Evolutionary conservation across 1,284 basidiomycete genomes (phyloP), one percentile per base, ranked within the genome.

Genomic region (Naganishia albida): DNA sequence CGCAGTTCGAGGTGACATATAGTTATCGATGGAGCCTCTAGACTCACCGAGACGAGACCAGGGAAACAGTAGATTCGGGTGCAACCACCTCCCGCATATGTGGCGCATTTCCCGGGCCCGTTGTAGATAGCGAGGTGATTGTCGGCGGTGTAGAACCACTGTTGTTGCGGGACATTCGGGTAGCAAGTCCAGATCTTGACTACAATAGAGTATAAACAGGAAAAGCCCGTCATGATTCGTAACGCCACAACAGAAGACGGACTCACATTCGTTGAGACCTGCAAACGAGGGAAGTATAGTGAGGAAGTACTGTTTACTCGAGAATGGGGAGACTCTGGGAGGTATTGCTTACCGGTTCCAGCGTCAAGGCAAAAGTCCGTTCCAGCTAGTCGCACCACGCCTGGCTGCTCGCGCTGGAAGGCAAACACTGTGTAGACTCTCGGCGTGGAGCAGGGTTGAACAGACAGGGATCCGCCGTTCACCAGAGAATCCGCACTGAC

Each of bases 111-210:
- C 3, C 23, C 44, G 7, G 51, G 51, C 4, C 62, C 59, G 6
- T 66, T 72, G 39, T 69, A 74, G 43, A 75, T 70, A 50, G 74
- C 73, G 50, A 77, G 73, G 34, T 72, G 71, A 49, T 72, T 63
- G 66, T 74, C 75, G 25, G 50, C 43, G 30, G 65, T 62, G 51
- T 56, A 63, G 54, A 49, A 63, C 59, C 59, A 62, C 28, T 57
- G 62, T 30, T 67, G 62, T 42, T 67, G 62, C n/a, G 40, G 23
- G 7, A 64, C 55, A 7, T 49, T 46, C 1, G 53, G 53, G 12
- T 34, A 43, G 23, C 66, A 67, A 3, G 48, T 64, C 50, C 62
- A 67, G 3, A 67, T 25, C 38, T 67, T 67, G 56, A 49, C 43
- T 50, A 1, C 3, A 38, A 18, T 18, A 3, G 49, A 26, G 28